Conservation (phyloP, 2,329 filamentous ascomycete genomes). For the Neoascochyta sp. region DNA sequence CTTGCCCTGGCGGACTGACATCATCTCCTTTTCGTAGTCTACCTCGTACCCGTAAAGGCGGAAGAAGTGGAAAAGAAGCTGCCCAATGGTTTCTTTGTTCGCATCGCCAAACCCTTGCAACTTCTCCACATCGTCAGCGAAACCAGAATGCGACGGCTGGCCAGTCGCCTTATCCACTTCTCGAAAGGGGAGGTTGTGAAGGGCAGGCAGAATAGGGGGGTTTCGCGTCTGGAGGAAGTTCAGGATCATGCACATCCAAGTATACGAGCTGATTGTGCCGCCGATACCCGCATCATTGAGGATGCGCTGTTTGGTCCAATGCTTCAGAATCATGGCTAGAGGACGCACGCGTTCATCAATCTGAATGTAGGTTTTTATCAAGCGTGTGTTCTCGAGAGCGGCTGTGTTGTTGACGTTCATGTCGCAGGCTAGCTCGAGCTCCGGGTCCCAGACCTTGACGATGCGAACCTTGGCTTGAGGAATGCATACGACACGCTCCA, state of each 20-base stretch:
- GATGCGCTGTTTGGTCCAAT: slow-evolving; percentile 91
- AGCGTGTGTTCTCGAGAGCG: slow-evolving; percentile 91
- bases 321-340: slow-evolving; percentile 93
- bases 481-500: slow-evolving; percentile 94
- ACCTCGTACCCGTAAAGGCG: slow-evolving; percentile 91
- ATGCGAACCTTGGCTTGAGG: slow-evolving; percentile 95
- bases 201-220: slow-evolving; percentile 76
- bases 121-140: slow-evolving; percentile 79
- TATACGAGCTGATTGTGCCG: slow-evolving; percentile 94
- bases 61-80: slow-evolving; percentile 94
- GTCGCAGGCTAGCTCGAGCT: slow-evolving; percentile 83
- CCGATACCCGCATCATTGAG: slow-evolving; percentile 95
- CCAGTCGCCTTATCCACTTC: slow-evolving; percentile 62
- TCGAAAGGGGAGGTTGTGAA: slow-evolving; percentile 70
- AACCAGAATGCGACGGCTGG: slow-evolving; percentile 59
- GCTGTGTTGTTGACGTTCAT: slow-evolving; percentile 99
- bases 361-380: slow-evolving; percentile 96
- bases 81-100: slow-evolving; percentile 78
- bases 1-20: slow-evolving; percentile 81
- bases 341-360: slow-evolving; percentile 87
- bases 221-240: slow-evolving; percentile 88
- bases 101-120: slow-evolving; percentile 69
- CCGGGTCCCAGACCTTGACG: slow-evolving; percentile 97
- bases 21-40: slow-evolving; percentile 76
- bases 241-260: slow-evolving; percentile 98